Evolutionary conservation across 139 green algal genomes (phyloP), one percentile per base, ranked within the genome.

Genomic region (Astrephomene gubernaculifera): DNA sequence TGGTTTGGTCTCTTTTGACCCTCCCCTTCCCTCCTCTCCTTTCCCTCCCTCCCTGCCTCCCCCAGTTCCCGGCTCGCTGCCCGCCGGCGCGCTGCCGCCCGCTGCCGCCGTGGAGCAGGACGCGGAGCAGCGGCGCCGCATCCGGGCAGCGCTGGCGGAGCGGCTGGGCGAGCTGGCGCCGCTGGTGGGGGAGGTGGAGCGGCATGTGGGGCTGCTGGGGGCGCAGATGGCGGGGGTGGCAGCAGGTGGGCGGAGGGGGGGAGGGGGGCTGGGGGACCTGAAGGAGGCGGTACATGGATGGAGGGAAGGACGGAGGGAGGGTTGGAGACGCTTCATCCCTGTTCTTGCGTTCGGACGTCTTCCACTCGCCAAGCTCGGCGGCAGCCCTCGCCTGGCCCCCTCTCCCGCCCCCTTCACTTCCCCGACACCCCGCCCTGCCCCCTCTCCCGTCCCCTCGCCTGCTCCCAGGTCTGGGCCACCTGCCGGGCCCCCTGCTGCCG

Each of bases 141-240:
- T 83, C 45, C 80, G 72, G 21, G 2, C 8, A 27, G 82, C 71
- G 9, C 36, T 83, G 38, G 25, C 43, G 33, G 81, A 86, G n/a
- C 57, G 73, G n/a, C 49, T 86, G 57, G 33, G 57, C 6, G 57
- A 88, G 54, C 71, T 90, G 44, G 36, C n/a, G n/a, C 87, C 76
- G 64, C 82, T 87, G 49, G 68, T 86, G 44, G 43, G n/a, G n/a
- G 87, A 91, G 83, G 83, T 91, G 78, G 83, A 89, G 83, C 87
- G 79, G 8, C 83, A 87, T 31, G n/a, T 91, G 76, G 71, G 22
- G 44, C n/a, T 78, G 64, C 60, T 85, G 64, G 57, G 70, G 14
- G 31, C 19, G n/a, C 39, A 82, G 22, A 53, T 89, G 38, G 61
- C 75, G 41, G 52, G 64, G 0, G 71, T 72, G 24, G 54, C 44